Evolutionary conservation across 2,329 filamentous ascomycete species (phyloP), one percentile per base, ranked within the genome.

Genomic region (Nectriaceae sp.): DNA sequence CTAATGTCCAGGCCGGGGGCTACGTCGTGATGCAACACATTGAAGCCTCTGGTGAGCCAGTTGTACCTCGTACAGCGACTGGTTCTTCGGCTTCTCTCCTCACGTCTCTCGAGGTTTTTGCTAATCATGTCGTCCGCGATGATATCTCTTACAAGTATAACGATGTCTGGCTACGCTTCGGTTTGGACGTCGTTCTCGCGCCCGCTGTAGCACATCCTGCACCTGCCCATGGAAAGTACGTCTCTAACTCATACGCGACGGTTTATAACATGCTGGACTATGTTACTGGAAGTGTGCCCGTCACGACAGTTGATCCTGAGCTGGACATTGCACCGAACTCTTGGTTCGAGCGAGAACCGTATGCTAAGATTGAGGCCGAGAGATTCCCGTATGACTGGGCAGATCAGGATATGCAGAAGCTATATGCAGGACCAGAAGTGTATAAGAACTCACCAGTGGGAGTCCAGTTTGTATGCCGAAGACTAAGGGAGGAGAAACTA

Each of bases 11-110:
- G 21, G 21, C 31, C 21, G 42, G 42, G 11, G 42, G 42, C 18
- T 38, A 21, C 33, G 11, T 6, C 20, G 33, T 45, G 21, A 38
- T 37, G 31, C 4, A 39, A 10, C 42, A 45, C 21, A 37, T 45
- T 33, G n/a, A 26, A 11, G 42, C 42, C n/a, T 45, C 42, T 15
- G 42, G 42, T 11, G 42, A 45, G 21, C 42, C 42, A 15, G 42
- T 45, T 18, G 42, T 45, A 16, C 21, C 42, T 18, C 42, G 42
- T 6, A 45, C 42, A 18, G 42, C 42, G 8, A 45, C 42, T 15
- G 42, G 42, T 3, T 45, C 42, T 4, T 20, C 10, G 15, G 42
- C 42, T 15, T 31, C 26, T 10, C 15, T 10, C 15, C 26, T 31
- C 8, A 10, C 26, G 8, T 10, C 26, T 8, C 10, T 10, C 10